Evolutionary conservation across 805 yeast genomes (phyloP), one percentile per base, ranked within the genome.

Genomic region (Kuraishia capsulata): DNA sequence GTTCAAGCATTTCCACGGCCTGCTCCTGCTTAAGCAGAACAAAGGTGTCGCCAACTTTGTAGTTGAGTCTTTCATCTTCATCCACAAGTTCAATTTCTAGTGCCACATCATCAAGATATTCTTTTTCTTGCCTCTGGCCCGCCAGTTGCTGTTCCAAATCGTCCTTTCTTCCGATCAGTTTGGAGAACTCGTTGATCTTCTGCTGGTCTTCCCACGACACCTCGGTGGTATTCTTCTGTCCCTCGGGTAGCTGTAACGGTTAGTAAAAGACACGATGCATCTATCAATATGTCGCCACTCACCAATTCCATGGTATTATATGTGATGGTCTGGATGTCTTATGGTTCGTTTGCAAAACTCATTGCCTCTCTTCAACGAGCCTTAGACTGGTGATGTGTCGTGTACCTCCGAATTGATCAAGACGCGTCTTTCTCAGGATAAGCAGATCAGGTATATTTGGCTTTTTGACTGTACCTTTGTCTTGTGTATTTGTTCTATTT

Each of bases 161-260:
- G 46, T 84, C 87, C 47, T 81, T 78, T 43, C 80, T 76, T 46
- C 78, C 67, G 42, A 88, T 85, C 44, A 88, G 67, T 34, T 88
- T 82, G 13, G 96, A 85, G 54, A 92, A 90, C 55, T 77, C 77
- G 60, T 90, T 92, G 64, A 90, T 90, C 53, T 76, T 76, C 54
- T 83, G 79, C 62, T 90, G 98, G 56, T 90, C 97, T 41, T 75
- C 85, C 81, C 86, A 79, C 20, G 70, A 60, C 20, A 83, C 94
- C 45, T 81, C 85, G 0, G 68, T 57, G 4, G 69, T 68, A 52
- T 75, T 75, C 36, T 55, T 54, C 45, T 73, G 73, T 20, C 81
- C 81, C 45, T 69, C 68, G 2, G 82, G 81, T 39, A 76, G 45
- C 44, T 60, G 42, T 16, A n/a, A n/a, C n/a, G n/a, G n/a, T 10